Evolutionary conservation across 192 early-diverging fungal genomes (phyloP), one percentile per base, ranked within the genome.

Genomic region (Coemansia asiatica): DNA sequence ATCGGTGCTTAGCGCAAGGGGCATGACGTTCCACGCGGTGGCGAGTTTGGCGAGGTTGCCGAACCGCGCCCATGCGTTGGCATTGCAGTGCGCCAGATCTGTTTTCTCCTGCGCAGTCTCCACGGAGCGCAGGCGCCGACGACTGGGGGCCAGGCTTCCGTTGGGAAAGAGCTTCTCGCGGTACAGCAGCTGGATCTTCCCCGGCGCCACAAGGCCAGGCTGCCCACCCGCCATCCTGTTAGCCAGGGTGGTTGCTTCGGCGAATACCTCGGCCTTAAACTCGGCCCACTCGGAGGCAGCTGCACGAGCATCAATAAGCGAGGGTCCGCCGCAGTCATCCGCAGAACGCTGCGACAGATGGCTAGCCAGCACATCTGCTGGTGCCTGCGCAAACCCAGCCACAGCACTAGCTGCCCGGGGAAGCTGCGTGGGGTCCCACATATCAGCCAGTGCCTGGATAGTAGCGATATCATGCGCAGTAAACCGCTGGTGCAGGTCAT

Each of bases 391-490:
- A 74, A 79, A 74, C 9, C 6, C 25, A 21, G 55, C 53, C 2
- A 51, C 46, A 10, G 51, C 64, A 6, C 22, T 33, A 2, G 50
- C 46, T 1, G 64, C 46, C 31, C 64, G 56, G 1, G 76, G 76
- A 36, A 74, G 64, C 54, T 79, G 71, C 35, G 68, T 67, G 5
- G 76, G 76, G 40, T 71, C 65, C 76, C 76, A 79, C 71, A 79
- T 74, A 23, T 79, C 76, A 6, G 71, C 63, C 27, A 79, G 18
- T 27, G 64, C 76, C 61, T 79, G 71, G 36, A 79, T 65, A 3
- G 68, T 55, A 1, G 64, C 61, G 22, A 79, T 69, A 26, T 79
- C 71, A 16, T 23, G 50, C 1, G 64, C 35, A 26, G 38, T 58
- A 23, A 79, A 79, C 25, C 76, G 71, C 65, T 71, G 64, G 44